phyloP scores from a whole-genome alignment of 805 yeast genomes.

The Gaillardinia entomophila region DNA sequence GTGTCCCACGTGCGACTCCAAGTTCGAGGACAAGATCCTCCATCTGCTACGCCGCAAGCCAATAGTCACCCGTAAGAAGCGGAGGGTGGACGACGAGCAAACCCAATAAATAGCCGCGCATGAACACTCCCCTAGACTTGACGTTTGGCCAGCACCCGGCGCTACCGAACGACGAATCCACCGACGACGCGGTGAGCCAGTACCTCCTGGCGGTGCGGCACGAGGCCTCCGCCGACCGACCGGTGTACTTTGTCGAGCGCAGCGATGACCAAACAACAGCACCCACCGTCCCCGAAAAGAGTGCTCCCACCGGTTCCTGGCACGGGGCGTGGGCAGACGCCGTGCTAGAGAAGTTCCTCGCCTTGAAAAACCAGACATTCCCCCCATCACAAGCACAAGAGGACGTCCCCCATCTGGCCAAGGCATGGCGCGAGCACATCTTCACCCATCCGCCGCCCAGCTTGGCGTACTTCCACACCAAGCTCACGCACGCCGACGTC shows the following conservation, averaged over 20 bases:
- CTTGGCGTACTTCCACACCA: slow-evolving; percentile 10
- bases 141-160: slow-evolving; percentile 27
- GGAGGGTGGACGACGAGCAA: slow-evolving; percentile 8
- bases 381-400: not conserved
- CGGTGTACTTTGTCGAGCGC: slow-evolving; percentile 8
- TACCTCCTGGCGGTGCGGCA: slow-evolving; percentile 24
- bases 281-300: too few species aligned
- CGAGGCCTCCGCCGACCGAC: slow-evolving; percentile 23
- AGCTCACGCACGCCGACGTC: slow-evolving; percentile 24
- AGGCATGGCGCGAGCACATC: slow-evolving; percentile 26
- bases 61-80: slow-evolving; percentile 36
- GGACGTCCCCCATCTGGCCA: slow-evolving; percentile 17
- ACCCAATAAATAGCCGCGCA: not conserved
- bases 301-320: too few species aligned
- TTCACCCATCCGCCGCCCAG: slow-evolving; percentile 24
- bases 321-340: slow-evolving; percentile 5
- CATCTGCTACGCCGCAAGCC: slow-evolving; percentile 57
- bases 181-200: slow-evolving; percentile 10
- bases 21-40: slow-evolving; percentile 62
- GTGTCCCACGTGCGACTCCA: slow-evolving; percentile 86
- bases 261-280: not conserved
- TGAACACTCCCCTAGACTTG: slow-evolving; percentile 9
- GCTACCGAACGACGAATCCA: slow-evolving; percentile 11
- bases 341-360: slow-evolving; percentile 4
- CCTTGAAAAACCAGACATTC: slow-evolving; percentile 3